A percentile compares a stretch with the other conserved stretches of the same genome.
Evolutionary conservation across 768 basidiomycete species (phyloP).

Genomic region (Mycena capillaripes): DNA sequence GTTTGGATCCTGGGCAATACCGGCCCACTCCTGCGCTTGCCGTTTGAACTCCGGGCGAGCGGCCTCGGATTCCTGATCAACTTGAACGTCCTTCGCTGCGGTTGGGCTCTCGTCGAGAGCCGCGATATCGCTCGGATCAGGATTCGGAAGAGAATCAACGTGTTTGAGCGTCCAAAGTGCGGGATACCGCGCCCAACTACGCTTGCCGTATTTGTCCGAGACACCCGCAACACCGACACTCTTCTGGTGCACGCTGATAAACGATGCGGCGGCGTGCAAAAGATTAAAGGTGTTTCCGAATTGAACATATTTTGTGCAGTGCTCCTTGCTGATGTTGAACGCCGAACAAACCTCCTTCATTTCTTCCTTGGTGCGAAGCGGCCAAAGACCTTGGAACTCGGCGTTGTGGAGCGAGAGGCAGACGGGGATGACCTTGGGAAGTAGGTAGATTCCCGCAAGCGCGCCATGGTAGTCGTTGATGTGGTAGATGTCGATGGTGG

Average conservation of each 20-base stretch:
- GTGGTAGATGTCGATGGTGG: constrained; percentile 94
- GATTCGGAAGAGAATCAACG: constrained; percentile 95
- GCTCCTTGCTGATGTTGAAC: constrained; percentile 96
- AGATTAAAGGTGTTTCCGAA: constrained; percentile 99
- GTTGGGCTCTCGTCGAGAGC: constrained; percentile 88
- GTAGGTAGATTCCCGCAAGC: constrained; percentile 89
- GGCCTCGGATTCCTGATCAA: constrained; percentile 89
- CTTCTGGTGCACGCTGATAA: constrained; percentile 94
- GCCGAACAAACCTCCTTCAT: constrained; percentile 99
- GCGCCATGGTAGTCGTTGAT: constrained; percentile 97
- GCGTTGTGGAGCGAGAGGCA: constrained; percentile 97
- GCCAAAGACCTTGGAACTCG: constrained; percentile 98
- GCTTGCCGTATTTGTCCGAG: constrained; percentile 98
- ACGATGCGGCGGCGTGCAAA: constrained; percentile 93
- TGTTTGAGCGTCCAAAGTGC: constrained; percentile 96
- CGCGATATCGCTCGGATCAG: constrained; percentile 94
- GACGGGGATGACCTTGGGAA: constrained; percentile 91
- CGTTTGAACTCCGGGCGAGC: constrained; percentile 92
- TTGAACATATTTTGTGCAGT: constrained; percentile 97
- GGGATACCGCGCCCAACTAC: constrained; percentile 96
- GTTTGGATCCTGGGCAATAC: constrained; percentile 90
- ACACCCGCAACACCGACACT: constrained; percentile 95
- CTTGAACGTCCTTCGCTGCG: constrained; percentile 76
- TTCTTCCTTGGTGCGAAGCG: constrained; percentile 95
- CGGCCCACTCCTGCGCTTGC: constrained; percentile 96